Conservation (phyloP, 805 yeast genomes). For the Yueomyces sinensis region DNA sequence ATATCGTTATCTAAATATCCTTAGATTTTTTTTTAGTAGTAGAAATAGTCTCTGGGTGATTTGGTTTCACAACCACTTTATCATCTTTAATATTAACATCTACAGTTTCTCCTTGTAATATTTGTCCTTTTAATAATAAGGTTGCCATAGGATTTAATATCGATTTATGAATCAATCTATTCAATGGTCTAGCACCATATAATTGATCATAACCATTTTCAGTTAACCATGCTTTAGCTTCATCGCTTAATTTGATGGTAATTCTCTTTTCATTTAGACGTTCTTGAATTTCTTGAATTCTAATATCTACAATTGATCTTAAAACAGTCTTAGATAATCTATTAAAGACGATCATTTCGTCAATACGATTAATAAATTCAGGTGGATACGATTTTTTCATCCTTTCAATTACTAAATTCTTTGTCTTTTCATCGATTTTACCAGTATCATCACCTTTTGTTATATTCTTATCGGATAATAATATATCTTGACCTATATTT, state of each 20-base stretch:
- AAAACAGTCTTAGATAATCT: constrained; percentile 68
- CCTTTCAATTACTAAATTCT: constrained; percentile 46
- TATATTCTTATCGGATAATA: constrained; percentile 46
- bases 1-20: too few relatives aligned
- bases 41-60: constrained; percentile 25
- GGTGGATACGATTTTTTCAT: constrained; percentile 78
- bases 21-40: too few relatives aligned
- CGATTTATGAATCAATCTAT: constrained; percentile 72
- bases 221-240: constrained; percentile 67
- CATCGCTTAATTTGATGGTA: constrained; percentile 37
- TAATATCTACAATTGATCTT: constrained; percentile 69
- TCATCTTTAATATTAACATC: constrained; percentile 32
- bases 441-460: constrained; percentile 50
- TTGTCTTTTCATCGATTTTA: constrained; percentile 38
- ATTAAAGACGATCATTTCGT: constrained; percentile 88
- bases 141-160: constrained; percentile 84
- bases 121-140: constrained; percentile 65
- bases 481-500: constrained; percentile 86
- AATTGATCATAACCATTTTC: constrained; percentile 80
- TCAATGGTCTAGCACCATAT: constrained; percentile 94
- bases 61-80: constrained; percentile 32
- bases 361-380: constrained; percentile 87
- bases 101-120: constrained; percentile 45
- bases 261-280: constrained; percentile 73
- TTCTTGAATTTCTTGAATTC: constrained; percentile 69